Conservation (phyloP, 495 filamentous ascomycete species). For the Aspergillus cavernicola region DNA sequence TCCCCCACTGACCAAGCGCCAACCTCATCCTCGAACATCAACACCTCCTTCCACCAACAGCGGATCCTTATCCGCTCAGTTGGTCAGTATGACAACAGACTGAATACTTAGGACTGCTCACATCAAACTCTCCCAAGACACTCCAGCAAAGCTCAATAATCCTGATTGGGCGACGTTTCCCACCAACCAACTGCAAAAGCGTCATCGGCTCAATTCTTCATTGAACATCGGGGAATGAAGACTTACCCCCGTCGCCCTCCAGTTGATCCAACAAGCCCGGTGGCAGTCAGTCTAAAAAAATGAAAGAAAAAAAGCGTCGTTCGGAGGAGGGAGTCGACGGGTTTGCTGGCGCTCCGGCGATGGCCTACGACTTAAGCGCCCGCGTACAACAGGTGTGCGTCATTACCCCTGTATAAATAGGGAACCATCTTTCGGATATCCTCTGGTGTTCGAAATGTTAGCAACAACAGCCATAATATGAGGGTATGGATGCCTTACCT, state of each 20-base stretch:
- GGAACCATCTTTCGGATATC: constrained; percentile 14
- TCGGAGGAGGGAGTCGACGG: neutral
- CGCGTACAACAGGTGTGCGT: constrained; percentile 15
- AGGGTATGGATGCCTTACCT: constrained; percentile 1
- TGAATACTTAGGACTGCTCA: too few species aligned
- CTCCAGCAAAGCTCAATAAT: too few species aligned
- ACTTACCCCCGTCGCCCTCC: constrained; percentile 15
- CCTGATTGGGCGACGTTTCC: neutral
- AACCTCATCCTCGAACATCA: too few species aligned
- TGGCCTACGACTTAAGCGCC: constrained; percentile 14
- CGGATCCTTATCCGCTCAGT: too few species aligned
- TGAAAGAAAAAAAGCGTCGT: neutral
- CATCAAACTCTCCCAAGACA: too few species aligned
- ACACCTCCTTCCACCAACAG: too few species aligned
- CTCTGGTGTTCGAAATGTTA: neutral
- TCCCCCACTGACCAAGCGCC: neutral
- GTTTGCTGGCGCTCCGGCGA: constrained; percentile 13
- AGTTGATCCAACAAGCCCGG: neutral
- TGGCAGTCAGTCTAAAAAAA: too few species aligned
- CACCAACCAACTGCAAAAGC: constrained; percentile 8
- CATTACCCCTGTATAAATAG: constrained; percentile 18
- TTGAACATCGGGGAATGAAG: neutral
- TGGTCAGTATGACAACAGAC: too few species aligned
- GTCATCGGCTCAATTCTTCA: neutral
- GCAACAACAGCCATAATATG: neutral